Evolutionary conservation across 306 rosid genomes (phyloP).

Genomic region (Sophora flavescens): DNA sequence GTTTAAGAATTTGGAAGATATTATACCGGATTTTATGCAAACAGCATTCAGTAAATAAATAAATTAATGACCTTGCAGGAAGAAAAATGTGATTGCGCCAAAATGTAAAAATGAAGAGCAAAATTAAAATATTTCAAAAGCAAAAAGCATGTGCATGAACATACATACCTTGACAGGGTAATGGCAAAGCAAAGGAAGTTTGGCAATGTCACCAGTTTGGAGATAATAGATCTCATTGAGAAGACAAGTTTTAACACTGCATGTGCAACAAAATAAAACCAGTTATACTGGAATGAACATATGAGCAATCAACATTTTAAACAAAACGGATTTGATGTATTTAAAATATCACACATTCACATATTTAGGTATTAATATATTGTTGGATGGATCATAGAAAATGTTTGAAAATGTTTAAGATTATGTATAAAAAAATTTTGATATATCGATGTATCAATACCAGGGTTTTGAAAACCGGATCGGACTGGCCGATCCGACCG

Average conservation of each 20-base stretch:
- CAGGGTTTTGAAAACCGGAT: too few species aligned
- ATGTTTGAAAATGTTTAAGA: too few species aligned
- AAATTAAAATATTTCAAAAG: background rate
- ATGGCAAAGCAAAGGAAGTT: slow-evolving; percentile 93
- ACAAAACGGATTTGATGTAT: too few species aligned
- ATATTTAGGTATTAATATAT: too few species aligned
- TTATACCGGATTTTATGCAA: background rate
- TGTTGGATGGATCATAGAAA: too few species aligned
- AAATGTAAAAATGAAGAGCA: background rate
- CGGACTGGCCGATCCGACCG: too few species aligned
- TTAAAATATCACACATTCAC: too few species aligned
- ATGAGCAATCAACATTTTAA: background rate
- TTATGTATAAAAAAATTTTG: too few species aligned
- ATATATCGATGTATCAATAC: too few species aligned
- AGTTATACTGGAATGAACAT: background rate
- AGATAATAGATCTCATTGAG: slow-evolving; percentile 39
- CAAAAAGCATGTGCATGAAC: background rate
- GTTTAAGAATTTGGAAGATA: background rate
- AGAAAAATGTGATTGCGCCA: background rate
- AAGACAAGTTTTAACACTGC: slow-evolving; percentile 64
- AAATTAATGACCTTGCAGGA: background rate
- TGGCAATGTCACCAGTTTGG: slow-evolving; percentile 80
- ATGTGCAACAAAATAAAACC: background rate
- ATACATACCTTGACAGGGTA: slow-evolving; percentile 89
- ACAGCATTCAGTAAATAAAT: background rate